Base-by-base conservation (phyloP, 176 grass and related monocot species). In the Microstegium vimineum region DNA sequence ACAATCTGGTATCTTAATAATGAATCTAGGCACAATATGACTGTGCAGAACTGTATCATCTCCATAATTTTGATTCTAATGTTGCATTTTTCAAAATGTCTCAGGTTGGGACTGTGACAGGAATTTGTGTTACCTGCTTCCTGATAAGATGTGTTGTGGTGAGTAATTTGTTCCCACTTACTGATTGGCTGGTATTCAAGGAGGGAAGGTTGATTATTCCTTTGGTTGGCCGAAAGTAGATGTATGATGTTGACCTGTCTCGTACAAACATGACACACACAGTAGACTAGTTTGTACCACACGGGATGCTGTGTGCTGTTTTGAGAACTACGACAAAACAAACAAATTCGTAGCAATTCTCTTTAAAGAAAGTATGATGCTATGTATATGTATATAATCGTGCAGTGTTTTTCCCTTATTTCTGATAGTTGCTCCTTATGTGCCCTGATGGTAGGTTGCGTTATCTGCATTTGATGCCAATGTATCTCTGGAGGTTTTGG, bases 101-200 rank as follows among this genome's bases (percentile, higher is more conserved):
- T 60, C 89, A 98, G 96, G 96, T 95, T 71, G 96, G 96, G 63
- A 91, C 95, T 38, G 95, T 98, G 69, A 94, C 90, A 32, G 87
- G 81, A 77, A 95, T 95, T 84, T 98, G 96, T 51, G 93, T 90
- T 62, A 90, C 85, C 37, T 98, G 96, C 82, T 98, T 98, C 86
- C 80, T 98, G 77, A 88, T 93, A 93, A 95, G 93, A 91, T 98
- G 92, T 61, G 54, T 83, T 47, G 90, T 95, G 93, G 96, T 98
- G 72, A 94, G 92, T 90, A 83, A 64, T 84, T 86, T 8, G 23
- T 80, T 79, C 66, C 61, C 71, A 49, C 38, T 63, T 59, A 66
- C 32, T 61, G 37, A 63, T 62, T 70, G 31, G 5, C 20, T 79
- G 26, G 12, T 56, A 8, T 35, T 62, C 12, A 77, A 63, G 17